Conservation (phyloP, 2,329 filamentous ascomycete genomes). For the Diaporthe velutina region DNA sequence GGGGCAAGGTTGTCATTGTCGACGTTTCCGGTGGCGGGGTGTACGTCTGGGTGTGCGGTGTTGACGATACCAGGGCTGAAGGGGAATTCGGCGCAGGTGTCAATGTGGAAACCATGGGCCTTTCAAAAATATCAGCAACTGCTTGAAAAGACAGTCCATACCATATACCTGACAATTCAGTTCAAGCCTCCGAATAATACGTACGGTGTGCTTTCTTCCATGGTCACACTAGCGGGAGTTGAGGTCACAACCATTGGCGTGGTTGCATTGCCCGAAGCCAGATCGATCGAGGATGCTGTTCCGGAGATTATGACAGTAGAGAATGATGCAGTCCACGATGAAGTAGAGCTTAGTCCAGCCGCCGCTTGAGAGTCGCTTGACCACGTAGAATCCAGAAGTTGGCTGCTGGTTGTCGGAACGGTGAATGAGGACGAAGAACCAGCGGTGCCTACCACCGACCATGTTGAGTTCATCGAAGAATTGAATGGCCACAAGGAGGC, state of each 20-base stretch:
- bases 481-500: too few relatives aligned
- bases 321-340: neutral
- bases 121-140: neutral
- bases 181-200: neutral
- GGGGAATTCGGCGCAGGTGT: neutral
- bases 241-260: too few relatives aligned
- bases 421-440: too few relatives aligned
- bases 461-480: too few relatives aligned
- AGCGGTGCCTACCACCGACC: too few relatives aligned
- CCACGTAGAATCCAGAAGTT: neutral
- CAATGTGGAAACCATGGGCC: neutral
- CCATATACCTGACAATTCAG: neutral
- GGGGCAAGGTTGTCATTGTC: neutral
- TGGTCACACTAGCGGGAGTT: neutral
- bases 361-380: neutral
- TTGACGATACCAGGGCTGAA: neutral
- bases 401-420: too few relatives aligned
- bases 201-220: neutral
- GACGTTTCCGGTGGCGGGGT: neutral
- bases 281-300: neutral
- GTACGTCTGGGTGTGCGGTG: neutral
- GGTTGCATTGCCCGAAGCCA: too few relatives aligned
- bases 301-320: neutral
- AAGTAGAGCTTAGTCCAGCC: neutral
- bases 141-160: neutral